Evolutionary conservation across 441 rosid species (phyloP), one percentile per base, ranked within the genome.

Genomic region (Adansonia gregorii): DNA sequence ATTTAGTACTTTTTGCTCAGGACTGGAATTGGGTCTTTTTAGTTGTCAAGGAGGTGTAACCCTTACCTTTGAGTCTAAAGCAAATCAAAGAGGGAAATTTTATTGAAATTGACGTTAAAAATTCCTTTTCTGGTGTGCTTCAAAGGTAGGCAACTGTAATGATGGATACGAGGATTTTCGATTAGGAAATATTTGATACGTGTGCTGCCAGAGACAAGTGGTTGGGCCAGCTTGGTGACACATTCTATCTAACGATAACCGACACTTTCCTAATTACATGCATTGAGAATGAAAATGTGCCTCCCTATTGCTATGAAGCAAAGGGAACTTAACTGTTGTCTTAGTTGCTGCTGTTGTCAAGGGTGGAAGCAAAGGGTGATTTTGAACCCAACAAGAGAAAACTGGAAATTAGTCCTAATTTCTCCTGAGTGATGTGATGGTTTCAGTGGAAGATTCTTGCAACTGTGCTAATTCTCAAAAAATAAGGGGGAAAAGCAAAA

Each of bases 261-360:
- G 75, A 17, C 64, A 54, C 46, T 46, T 67, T 4, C 3, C 10
- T 5, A 14, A 15, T 69, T 69, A 3, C 46, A 31, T 52, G 74
- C 61, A 6, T 49, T 71, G 60, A 51, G 24, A 39, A 52, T 48
- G 35, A 69, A 46, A 69, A 27, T 8, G 48, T 52, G 74, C 60
- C 60, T 71, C 14, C 61, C 45, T 71, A 52, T 71, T 52, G 14
- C 74, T 31, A 71, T 71, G 74, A 71, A 51, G 75, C 49, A 71
- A 71, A 52, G 43, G 22, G 61, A 17, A 9, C 63, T 52, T 55
- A 12, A 48, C 31, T 35, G 27, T n/a, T 52, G 15, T 27, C 60
- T 27, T 51, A 51, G 45, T 70, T 27, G 61, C 46, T 70, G 74
- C 45, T 70, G 15, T 70, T 71, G 45, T n/a, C 46, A 15, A 52